Base-by-base conservation (phyloP, 2,329 filamentous ascomycete genomes). In the Zymoseptoria passerinii region DNA sequence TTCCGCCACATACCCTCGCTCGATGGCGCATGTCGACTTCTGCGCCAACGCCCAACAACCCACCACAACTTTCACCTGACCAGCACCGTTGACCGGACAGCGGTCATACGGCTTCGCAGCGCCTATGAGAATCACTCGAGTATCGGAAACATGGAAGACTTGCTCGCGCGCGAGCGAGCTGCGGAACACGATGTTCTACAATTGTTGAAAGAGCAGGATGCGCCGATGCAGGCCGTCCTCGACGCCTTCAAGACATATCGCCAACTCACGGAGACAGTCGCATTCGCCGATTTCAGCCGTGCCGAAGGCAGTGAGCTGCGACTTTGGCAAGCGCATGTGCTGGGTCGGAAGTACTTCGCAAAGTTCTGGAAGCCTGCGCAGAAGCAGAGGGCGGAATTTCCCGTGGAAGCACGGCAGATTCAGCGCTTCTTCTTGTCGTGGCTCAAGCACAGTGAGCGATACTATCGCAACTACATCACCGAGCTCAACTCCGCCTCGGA, bases 381-480 rank as follows among this genome's bases (percentile, higher is more conserved):
- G 65, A 77, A 78, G 58, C 72, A 73, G 48, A 74, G 74, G 58
- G 80, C 78, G 65, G 80, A 80, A 67, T 79, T 78, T 66, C 77
- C 79, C 57, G 82, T 85, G 51, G 81, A 84, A 73, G 84, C 84
- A 67, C 84, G 92, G 63, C 94, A 91, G 73, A 78, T 92, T 54
- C 87, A 89, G 71, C 92, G 89, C 74, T 81, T 86, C 63, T 97
- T 95, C 73, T 79, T 87, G 58, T 83, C 84, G 65, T 97, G 95
- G 72, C 84, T 97, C 66, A 95, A 92, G 74, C 87, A 86, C 52
- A 88, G 90, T 64, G 89, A 94, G 73, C 84, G 85, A 67, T 96
- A 95, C 73, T 97, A 97, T 78, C 85, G 88, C 68, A 86, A 85
- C 64, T 94, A 90, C 68, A 87, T 96, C 56, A 85, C 92, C 72